Conservation (phyloP, 1,139 yeast species). For the Candida labiduridarum region DNA sequence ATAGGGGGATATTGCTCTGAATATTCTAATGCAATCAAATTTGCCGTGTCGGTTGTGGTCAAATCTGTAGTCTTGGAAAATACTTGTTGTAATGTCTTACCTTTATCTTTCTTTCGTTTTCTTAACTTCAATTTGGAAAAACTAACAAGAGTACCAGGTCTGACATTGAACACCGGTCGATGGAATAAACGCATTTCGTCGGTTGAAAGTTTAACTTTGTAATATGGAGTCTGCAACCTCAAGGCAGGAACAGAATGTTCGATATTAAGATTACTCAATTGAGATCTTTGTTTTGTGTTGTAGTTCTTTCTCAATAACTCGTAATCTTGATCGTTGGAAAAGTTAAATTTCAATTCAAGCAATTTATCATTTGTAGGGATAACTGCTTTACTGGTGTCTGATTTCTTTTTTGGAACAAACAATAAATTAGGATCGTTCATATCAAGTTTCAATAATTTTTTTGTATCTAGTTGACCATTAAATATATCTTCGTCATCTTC, state of each 20-base stretch:
- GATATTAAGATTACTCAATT: constrained; percentile 85
- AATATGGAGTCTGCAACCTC: constrained; percentile 87
- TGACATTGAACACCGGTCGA: constrained; percentile 70
- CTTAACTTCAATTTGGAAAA: constrained; percentile 79
- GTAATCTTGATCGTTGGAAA: constrained; percentile 88
- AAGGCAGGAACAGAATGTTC: constrained; percentile 92
- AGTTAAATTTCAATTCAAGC: constrained; percentile 62
- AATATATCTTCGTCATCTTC: constrained; percentile 82
- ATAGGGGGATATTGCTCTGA: constrained; percentile 88
- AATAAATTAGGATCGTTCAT: constrained; percentile 85
- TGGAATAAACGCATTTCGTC: constrained; percentile 79
- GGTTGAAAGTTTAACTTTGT: constrained; percentile 74
- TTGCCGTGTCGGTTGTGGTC: constrained; percentile 81
- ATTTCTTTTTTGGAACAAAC: constrained; percentile 52
- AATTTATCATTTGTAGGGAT: constrained; percentile 54
- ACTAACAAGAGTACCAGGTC: constrained; percentile 76
- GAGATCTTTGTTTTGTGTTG: constrained; percentile 89
- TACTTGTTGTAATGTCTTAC: constrained; percentile 75
- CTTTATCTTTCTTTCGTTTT: constrained; percentile 87
- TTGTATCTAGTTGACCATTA: constrained; percentile 61
- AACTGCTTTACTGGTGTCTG: constrained; percentile 30
- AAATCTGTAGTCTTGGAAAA: constrained; percentile 74
- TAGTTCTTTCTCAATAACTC: constrained; percentile 82
- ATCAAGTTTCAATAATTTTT: constrained; percentile 57
- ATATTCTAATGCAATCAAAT: constrained; percentile 79